These are phyloP conservation scores for Ampelocalamus luodianensis DNA, from an alignment of 176 grass and related monocot species.

Conservation along the genomic window DNA sequence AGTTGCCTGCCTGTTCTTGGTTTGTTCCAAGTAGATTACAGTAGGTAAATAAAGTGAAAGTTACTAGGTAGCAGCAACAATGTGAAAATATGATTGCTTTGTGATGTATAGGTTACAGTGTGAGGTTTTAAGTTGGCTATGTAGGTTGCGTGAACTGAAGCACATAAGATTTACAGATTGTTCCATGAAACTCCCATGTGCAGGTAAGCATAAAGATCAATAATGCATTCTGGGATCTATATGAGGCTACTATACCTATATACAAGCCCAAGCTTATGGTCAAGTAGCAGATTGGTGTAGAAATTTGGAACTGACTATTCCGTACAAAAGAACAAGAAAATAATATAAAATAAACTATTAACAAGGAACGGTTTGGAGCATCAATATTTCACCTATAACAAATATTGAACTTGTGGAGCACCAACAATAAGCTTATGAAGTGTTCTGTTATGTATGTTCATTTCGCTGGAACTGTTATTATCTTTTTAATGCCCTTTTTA, in stretches of 20 bases:
- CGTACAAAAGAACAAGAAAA: neutral
- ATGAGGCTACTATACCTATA: neutral
- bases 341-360: slow-evolving; percentile 1
- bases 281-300: neutral
- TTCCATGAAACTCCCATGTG: neutral
- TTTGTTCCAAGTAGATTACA: slow-evolving; percentile 21
- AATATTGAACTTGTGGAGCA: neutral
- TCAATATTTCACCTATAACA: neutral
- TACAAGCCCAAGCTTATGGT: slow-evolving; percentile 21
- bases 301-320: neutral
- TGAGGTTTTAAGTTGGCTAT: neutral
- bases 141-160: neutral
- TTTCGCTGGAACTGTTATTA: neutral
- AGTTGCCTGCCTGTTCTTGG: neutral
- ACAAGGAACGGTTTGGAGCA: slow-evolving; percentile 4
- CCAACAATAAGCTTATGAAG: neutral
- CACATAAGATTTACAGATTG: neutral
- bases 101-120: slow-evolving; percentile 9
- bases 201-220: slow-evolving; percentile 3
- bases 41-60: slow-evolving; percentile 4
- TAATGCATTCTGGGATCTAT: slow-evolving; percentile 7
- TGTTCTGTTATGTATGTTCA: neutral
- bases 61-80: neutral
- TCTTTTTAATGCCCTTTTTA: neutral
- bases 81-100: neutral